Conservation (phyloP, 1,284 basidiomycete species). For the Taiwanofungus camphoratus region DNA sequence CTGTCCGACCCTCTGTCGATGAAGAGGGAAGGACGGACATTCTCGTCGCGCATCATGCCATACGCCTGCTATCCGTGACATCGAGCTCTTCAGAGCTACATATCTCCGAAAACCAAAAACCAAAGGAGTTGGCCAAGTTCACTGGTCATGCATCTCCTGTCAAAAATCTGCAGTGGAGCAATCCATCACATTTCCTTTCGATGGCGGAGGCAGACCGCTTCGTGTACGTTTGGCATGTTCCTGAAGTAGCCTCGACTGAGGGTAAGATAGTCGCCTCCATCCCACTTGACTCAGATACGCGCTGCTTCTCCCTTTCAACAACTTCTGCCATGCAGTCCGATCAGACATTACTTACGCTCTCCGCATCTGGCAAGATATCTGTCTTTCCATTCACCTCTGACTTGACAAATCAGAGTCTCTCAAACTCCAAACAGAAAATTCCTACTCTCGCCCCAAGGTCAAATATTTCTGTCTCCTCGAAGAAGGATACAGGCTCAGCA, state of each 20-base stretch:
- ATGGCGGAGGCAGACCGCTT: slow-evolving; percentile 73
- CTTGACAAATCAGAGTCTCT: slow-evolving; percentile 33
- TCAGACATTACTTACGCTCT: slow-evolving; percentile 52
- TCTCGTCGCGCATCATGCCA: slow-evolving; percentile 54
- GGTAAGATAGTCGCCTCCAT: slow-evolving; percentile 60
- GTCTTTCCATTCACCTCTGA: slow-evolving; percentile 57
- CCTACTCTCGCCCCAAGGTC: slow-evolving; percentile 47
- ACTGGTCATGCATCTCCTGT: slow-evolving; percentile 65
- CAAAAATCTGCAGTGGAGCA: slow-evolving; percentile 46
- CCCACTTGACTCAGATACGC: slow-evolving; percentile 64
- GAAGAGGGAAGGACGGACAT: slow-evolving; percentile 34
- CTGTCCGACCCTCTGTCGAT: slow-evolving; percentile 33
- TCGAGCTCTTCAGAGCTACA: slow-evolving; percentile 23
- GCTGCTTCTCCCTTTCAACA: slow-evolving; percentile 43
- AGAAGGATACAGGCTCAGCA: slow-evolving; percentile 32
- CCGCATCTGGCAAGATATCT: slow-evolving; percentile 61
- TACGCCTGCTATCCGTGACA: slow-evolving; percentile 43
- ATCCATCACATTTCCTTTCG: slow-evolving; percentile 54
- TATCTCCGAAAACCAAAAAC: slow-evolving; percentile 33
- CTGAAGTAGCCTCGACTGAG: slow-evolving; percentile 30
- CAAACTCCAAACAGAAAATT: slow-evolving; percentile 39
- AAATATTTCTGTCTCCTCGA: slow-evolving; percentile 38
- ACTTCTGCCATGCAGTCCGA: slow-evolving; percentile 23
- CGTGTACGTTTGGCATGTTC: slow-evolving; percentile 61
- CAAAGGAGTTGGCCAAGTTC: slow-evolving; percentile 43